A percentile compares a stretch with the other conserved stretches of the same genome.
phyloP scores from a whole-genome alignment of 306 rosid species.

The Carpinus viminea region DNA sequence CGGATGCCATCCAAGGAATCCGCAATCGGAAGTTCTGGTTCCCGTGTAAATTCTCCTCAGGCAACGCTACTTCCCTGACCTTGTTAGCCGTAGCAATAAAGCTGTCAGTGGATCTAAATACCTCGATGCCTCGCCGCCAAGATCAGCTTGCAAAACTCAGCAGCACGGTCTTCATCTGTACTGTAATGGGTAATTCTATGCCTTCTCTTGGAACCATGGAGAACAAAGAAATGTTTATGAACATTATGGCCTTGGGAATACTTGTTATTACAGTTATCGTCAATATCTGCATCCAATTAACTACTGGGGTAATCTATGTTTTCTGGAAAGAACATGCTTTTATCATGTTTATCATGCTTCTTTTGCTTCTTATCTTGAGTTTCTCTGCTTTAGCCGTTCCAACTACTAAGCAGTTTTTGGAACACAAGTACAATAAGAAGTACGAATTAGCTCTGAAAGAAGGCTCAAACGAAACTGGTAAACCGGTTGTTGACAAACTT shows the following conservation, averaged over 20 bases:
- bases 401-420: constrained; percentile 54
- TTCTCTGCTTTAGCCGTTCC: constrained; percentile 64
- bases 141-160: constrained; percentile 86
- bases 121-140: constrained; percentile 70
- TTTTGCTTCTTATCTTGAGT: constrained; percentile 52
- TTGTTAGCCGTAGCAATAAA: constrained; percentile 62
- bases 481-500: constrained; percentile 21
- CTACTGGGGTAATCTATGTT: constrained; percentile 76
- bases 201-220: constrained; percentile 82
- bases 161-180: constrained; percentile 69
- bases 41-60: constrained; percentile 67
- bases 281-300: constrained; percentile 74
- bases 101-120: constrained; percentile 74
- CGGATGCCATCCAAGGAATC: constrained; percentile 59
- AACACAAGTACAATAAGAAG: constrained; percentile 40
- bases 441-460: constrained; percentile 51
- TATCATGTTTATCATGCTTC: constrained; percentile 62
- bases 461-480: constrained; percentile 1
- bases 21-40: constrained; percentile 68
- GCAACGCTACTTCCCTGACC: constrained; percentile 81
- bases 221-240: constrained; percentile 59
- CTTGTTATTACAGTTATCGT: constrained; percentile 72
- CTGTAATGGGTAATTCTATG: constrained; percentile 72
- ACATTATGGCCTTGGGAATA: constrained; percentile 67
- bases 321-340: constrained; percentile 66